These are phyloP conservation scores for Pythium rhizo-oryzae DNA, from an alignment of 352 stramenopile genomes.

Conservation along the genomic window DNA sequence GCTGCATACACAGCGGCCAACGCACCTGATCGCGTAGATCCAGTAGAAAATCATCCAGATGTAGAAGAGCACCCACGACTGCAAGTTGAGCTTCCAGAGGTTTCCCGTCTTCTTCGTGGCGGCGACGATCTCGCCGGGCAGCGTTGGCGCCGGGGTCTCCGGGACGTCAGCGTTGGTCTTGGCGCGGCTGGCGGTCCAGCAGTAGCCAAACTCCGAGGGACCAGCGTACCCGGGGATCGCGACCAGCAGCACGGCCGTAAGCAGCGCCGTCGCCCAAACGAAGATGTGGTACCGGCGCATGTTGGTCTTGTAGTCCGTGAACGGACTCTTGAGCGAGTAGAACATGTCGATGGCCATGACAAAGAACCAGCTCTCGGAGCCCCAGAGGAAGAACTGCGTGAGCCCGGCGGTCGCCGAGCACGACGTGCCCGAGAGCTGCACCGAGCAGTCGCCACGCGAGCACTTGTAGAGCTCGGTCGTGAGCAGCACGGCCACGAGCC, in stretches of 20 bases:
- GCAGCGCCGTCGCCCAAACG: constrained; percentile 77
- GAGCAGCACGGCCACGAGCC: too few species aligned
- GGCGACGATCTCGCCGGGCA: background rate
- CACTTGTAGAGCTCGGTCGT: constrained; percentile 65
- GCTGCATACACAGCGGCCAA: too few species aligned
- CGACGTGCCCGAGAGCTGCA: constrained; percentile 71
- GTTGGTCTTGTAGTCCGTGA: constrained; percentile 89
- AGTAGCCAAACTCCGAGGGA: constrained; percentile 84
- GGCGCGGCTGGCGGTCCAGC: constrained; percentile 78
- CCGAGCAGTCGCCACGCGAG: constrained; percentile 51
- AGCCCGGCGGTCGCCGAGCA: too few species aligned
- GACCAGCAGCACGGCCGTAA: constrained; percentile 72
- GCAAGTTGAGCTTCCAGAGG: constrained; percentile 86
- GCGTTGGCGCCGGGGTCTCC: background rate
- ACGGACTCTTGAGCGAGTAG: constrained; percentile 87
- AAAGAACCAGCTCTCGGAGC: constrained; percentile 83
- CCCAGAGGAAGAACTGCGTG: constrained; percentile 93
- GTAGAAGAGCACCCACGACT: constrained; percentile 89
- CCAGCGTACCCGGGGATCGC: constrained; percentile 72
- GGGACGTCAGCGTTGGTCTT: constrained; percentile 35
- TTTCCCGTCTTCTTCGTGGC: constrained; percentile 43
- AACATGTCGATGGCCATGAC: constrained; percentile 90
- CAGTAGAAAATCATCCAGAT: constrained; percentile 88
- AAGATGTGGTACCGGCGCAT: constrained; percentile 90
- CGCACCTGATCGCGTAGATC: constrained; percentile 80